Evolutionary conservation across 306 rosid species (phyloP).

Genomic region (Vachellia pachyceras): DNA sequence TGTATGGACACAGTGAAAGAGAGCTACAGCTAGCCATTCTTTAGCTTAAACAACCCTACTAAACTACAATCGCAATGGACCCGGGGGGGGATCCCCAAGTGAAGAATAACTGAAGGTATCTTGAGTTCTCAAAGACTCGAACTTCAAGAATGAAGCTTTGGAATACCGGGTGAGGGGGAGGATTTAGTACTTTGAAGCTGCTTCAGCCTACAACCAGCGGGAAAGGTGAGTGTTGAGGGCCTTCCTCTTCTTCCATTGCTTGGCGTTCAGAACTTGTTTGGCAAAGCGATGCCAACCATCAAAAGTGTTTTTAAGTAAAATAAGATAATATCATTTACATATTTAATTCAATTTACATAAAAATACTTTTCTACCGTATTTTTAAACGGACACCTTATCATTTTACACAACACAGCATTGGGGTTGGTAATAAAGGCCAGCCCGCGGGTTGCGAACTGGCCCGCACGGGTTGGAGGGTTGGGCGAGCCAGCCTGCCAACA

Average conservation of each 20-base stretch:
- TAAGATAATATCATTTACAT: no score
- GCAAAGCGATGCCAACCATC: no score
- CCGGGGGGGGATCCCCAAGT: constrained; percentile 1
- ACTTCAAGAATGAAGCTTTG: constrained; percentile 36
- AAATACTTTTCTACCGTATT: no score
- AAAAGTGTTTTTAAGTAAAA: no score
- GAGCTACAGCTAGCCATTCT: constrained; percentile 67
- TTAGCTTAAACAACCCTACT: background rate
- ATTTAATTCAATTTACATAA: no score
- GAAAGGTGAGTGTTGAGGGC: constrained; percentile 41
- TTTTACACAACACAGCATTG: no score
- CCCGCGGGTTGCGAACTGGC: no score
- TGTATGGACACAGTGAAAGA: constrained; percentile 58
- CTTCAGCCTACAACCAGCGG: constrained; percentile 58
- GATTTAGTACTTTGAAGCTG: constrained; percentile 22
- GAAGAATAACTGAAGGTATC: background rate
- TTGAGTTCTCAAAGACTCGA: background rate
- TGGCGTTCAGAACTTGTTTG: constrained; percentile 48
- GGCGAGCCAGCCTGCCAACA: no score
- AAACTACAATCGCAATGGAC: constrained; percentile 30
- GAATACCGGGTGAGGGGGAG: background rate
- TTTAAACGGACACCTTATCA: no score
- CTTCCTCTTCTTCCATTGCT: background rate
- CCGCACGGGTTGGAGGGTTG: no score
- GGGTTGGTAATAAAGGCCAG: no score